Evolutionary conservation across 1,284 basidiomycete species (phyloP), one percentile per base, ranked within the genome.

Genomic region (Chalciporus sp.): DNA sequence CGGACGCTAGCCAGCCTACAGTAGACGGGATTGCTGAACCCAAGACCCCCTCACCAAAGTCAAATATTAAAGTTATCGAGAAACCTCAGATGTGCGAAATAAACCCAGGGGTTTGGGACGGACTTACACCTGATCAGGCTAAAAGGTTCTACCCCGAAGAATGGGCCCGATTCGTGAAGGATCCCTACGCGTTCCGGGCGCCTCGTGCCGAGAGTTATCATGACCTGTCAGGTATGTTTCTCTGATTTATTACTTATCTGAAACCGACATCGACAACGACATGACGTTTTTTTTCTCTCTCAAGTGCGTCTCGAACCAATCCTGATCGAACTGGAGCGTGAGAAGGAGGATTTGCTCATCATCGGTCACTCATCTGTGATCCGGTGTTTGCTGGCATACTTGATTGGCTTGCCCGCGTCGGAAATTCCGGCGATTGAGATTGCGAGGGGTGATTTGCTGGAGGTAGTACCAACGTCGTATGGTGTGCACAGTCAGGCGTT

Each of bases 341-440:
- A 88, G 61, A 82, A 86, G 63, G 85, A 90, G 62, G 92, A 94
- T 69, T 75, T 90, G 14, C 73, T 89, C 47, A 89, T 90, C 66
- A 86, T 90, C 55, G 90, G 89, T 0, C 92, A 94, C 68, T 94
- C 95, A 7, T 96, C 93, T n/a, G 97, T 99, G 66, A 95, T 99
- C 65, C 88, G 97, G 26, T 99, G 96, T 74, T 80, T 99, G 61
- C 80, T 95, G 28, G 86, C 92, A 0, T 95, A 94, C 71, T 85
- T 95, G 57, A 94, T 97, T 61, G 96, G 97, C 3, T 79, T 98
- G 3, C 94, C 94, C n/a, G 94, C 96, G 0, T 89, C 88, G 33
- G 95, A 99, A 71, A 97, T 99, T 40, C 97, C 96, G 0, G 93
- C 92, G 1, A 95, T 99, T 53, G 95, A 98, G 70, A 90, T 99